Base-by-base conservation (phyloP, 441 rosid species). In the Eutrema salsugineum region DNA sequence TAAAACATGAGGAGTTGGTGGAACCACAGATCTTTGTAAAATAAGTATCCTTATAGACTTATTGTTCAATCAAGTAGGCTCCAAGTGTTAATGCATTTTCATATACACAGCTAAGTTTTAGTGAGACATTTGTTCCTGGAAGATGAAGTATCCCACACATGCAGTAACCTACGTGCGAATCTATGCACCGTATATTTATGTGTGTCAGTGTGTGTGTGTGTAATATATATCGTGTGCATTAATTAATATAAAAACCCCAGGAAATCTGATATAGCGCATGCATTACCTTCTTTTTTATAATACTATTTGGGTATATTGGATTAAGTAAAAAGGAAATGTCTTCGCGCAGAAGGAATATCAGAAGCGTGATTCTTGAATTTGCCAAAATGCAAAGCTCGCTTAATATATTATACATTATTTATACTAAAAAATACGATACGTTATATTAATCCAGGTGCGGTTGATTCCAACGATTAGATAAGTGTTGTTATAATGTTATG, bases 281-380 rank as follows among this genome's bases (percentile, higher is more conserved):
- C 66, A 76, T 69, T 33, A 55, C 28, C 35, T 10, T 68, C 49
- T 50, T 59, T 74, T 74, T 17, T 22, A 43, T 75, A 73, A 40
- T 16, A 58, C 62, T 66, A 44, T 49, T 69, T 46, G 76, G 30
- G 57, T 50, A 50, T 51, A 42, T 53, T 24, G 11, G 27, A 46
- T 55, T 47, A 60, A 60, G 64, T 61, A 44, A 61, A 44, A 24
- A 27, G 44, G 56, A 56, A 63, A 48, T 69, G 56, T 76, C 79
- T 76, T 70, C 2, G 75, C 17, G 56, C 76, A 76, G 67, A 76
- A 76, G 76, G 76, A 68, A 76, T 64, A 76, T 63, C 79, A 64
- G 76, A 76, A 70, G 79, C 79, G 71, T 76, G 79, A 70, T 70
- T 76, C 79, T 76, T 64, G 76, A 63, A 47, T 48, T 55, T 63